Base-by-base conservation (phyloP, 768 basidiomycete genomes). In the Xerocomus brunneocitrinus region DNA sequence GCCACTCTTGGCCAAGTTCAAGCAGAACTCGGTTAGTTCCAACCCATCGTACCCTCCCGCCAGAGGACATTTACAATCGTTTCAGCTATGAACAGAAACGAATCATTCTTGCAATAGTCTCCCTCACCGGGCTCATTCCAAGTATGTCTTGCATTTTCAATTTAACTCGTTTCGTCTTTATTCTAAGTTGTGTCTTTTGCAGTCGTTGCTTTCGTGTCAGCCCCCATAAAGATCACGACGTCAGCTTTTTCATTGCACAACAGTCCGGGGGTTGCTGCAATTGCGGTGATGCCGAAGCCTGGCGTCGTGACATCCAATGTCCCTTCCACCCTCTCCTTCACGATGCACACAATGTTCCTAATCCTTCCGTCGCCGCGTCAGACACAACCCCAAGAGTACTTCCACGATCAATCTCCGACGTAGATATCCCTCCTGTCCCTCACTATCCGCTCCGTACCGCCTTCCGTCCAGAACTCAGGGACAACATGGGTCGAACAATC, bases 121-220 rank as follows among this genome's bases (percentile, higher is more conserved):
- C 86, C 4, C 76, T 76, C 56, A 78, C 78, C 40, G 87, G 83
- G 5, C 69, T 89, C 25, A 67, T 90, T 49, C 82, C 83, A 22
- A 73, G 88, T 89, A 59, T 45, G 79, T 58, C 12, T 39, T 52
- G 9, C 35, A 41, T 46, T 34, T 41, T 39, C 7, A n/a, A 36
- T 53, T 36, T 38, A 2, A 14, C 34, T 22, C 25, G 30, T 40
- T 39, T 36, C 5, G 41, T 42, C 14, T n/a, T 31, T 27, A 46
- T 22, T 13, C 46, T 82, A 52, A 90, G 87, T 60, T 95, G 89
- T 61, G 92, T 97, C 9, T 75, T 98, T 28, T 98, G 95, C 67
- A 78, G 89, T 1, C 79, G 80, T 46, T 98, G 97, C 69, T 98
- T 95, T 72, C 86, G 89, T 61, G 81, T 87, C 1, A 88, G 89